Conservation (phyloP, 257 asterid species). For the Gardenia jasminoides region DNA sequence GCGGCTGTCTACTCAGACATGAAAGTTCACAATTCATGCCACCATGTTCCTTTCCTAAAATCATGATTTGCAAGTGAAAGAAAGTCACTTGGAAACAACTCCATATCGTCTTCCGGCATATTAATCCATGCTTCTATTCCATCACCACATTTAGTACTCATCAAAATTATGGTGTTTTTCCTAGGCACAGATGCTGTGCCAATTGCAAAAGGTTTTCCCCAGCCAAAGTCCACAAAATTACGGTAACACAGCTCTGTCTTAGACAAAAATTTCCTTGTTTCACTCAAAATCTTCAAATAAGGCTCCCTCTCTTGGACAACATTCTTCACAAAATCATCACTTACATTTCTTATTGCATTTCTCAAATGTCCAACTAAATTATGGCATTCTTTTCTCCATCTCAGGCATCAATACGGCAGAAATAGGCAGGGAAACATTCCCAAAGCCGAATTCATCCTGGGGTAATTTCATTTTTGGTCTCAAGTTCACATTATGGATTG, state of each 20-base stretch:
- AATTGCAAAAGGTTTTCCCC: constrained; percentile 40
- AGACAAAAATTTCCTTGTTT: not conserved
- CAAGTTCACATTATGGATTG: constrained; percentile 31
- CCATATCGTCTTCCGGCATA: constrained; percentile 16
- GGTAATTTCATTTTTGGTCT: constrained; percentile 23
- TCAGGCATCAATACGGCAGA: not conserved
- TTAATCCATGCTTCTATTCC: constrained; percentile 49
- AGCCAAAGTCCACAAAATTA: constrained; percentile 42
- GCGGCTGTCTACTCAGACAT: too few species aligned
- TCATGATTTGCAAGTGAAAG: not conserved
- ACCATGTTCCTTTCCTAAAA: not conserved
- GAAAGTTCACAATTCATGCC: not conserved
- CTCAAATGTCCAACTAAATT: constrained; percentile 4
- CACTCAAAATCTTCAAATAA: not conserved
- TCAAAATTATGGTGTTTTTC: constrained; percentile 23
- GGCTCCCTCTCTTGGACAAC: not conserved
- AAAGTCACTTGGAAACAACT: not conserved
- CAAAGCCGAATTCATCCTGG: constrained; percentile 14
- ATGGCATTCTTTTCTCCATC: not conserved
- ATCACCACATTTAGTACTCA: constrained; percentile 33
- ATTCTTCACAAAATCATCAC: constrained; percentile 4
- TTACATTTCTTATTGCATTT: constrained; percentile 11
- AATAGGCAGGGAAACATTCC: constrained; percentile 10
- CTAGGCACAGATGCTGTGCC: constrained; percentile 23
- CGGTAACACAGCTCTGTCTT: constrained; percentile 9